These are phyloP conservation scores for Diaporthe citri DNA, from an alignment of 2,329 filamentous ascomycete species.

Conservation along the genomic window DNA sequence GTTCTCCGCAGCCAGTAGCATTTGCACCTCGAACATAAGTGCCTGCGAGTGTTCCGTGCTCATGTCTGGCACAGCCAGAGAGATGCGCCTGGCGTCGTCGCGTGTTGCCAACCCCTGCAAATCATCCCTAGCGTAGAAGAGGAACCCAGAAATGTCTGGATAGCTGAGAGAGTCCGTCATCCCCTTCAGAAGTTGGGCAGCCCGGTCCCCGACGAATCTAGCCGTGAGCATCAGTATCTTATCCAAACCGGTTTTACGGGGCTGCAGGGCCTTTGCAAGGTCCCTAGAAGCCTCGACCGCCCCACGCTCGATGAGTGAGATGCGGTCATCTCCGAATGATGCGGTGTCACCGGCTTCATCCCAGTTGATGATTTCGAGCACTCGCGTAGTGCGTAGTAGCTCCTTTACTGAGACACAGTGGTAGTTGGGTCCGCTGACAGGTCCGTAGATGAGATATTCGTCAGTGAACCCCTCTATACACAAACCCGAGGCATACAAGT, in stretches of 20 bases:
- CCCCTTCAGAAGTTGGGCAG: background rate
- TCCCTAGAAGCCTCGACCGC: background rate
- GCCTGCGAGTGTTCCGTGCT: background rate
- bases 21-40: background rate
- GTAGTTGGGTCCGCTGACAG: too few species aligned
- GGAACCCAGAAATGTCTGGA: background rate
- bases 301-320: background rate
- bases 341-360: too few species aligned
- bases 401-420: too few species aligned
- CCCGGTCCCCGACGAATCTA: background rate
- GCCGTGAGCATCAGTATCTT: background rate
- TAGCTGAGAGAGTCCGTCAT: background rate
- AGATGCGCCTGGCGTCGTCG: background rate
- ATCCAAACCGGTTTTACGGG: background rate
- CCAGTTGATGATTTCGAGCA: too few species aligned
- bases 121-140: background rate
- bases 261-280: background rate
- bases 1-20: background rate
- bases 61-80: background rate
- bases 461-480: fast-evolving
- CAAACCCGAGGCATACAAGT: background rate
- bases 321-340: background rate
- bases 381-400: too few species aligned
- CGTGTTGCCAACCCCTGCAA: background rate
- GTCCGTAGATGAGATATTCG: background rate